Evolutionary conservation across 352 stramenopile species (phyloP).

Genomic region (Halophytophthora batemanensis): DNA sequence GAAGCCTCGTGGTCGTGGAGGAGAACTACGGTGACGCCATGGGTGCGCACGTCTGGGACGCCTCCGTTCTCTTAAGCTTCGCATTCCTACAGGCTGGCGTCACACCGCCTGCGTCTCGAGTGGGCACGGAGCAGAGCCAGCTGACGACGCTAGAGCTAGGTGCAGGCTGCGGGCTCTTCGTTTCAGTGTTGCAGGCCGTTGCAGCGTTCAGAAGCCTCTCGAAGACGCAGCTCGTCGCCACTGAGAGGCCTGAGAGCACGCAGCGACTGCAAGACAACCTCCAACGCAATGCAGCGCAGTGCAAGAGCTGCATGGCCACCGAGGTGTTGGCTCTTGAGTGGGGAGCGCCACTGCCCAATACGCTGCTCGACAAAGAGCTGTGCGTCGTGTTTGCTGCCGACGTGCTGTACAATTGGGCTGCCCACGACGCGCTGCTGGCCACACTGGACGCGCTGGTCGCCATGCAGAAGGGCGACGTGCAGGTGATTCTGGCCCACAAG

Average conservation of each 20-base stretch:
- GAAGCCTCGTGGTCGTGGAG: slow-evolving; percentile 23
- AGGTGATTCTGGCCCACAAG: slow-evolving; percentile 53
- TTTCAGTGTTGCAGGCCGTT: slow-evolving; percentile 16
- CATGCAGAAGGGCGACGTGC: neutral
- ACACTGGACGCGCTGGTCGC: slow-evolving; percentile 25
- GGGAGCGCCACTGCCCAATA: slow-evolving; percentile 17
- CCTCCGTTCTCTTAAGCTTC: slow-evolving; percentile 51
- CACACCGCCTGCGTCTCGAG: neutral
- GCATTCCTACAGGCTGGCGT: slow-evolving; percentile 19
- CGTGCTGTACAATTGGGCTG: slow-evolving; percentile 62
- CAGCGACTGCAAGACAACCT: slow-evolving; percentile 32
- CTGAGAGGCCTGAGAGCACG: slow-evolving; percentile 33
- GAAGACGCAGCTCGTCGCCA: slow-evolving; percentile 23
- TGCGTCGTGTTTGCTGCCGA: slow-evolving; percentile 45
- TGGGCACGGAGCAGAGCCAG: neutral
- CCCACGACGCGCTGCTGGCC: slow-evolving; percentile 38
- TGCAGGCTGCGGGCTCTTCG: slow-evolving; percentile 52
- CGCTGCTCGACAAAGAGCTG: slow-evolving; percentile 1
- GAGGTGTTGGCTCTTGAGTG: slow-evolving; percentile 28
- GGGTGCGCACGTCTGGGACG: slow-evolving; percentile 68
- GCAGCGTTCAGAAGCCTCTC: neutral
- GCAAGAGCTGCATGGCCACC: neutral
- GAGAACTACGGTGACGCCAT: slow-evolving; percentile 69
- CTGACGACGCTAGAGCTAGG: slow-evolving; percentile 39
- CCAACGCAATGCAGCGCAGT: slow-evolving; percentile 12